These are phyloP conservation scores for Hordeum pubiflorum DNA, from an alignment of 202 grass and related monocot genomes.

Conservation along the genomic window DNA sequence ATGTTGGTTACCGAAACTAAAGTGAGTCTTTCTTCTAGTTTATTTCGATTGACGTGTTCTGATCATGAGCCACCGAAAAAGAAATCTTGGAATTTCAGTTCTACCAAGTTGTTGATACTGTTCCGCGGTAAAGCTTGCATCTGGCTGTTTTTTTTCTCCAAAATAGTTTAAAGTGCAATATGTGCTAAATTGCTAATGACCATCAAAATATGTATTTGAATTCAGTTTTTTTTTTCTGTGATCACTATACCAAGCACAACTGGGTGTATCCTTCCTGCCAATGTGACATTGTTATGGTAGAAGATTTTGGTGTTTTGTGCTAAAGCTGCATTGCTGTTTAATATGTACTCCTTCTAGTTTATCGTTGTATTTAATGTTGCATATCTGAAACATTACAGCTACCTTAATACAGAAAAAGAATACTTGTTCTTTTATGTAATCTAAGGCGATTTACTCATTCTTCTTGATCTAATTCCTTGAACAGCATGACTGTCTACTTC, in stretches of 20 bases:
- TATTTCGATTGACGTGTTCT: not conserved
- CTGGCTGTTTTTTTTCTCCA: not conserved
- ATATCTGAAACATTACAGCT: not conserved
- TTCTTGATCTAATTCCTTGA: slow-evolving; percentile 36
- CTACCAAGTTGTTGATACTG: not conserved
- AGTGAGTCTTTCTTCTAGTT: not conserved
- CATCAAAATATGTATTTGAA: not conserved
- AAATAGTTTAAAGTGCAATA: not conserved
- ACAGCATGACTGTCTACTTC: slow-evolving; percentile 84
- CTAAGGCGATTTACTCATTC: slow-evolving; percentile 4
- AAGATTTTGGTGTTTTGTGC: not conserved
- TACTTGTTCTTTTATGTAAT: not conserved
- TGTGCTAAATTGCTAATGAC: not conserved
- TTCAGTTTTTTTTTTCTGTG: not conserved
- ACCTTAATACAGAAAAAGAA: not conserved
- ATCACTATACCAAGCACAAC: not conserved
- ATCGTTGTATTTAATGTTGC: not conserved
- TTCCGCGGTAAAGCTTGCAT: not conserved
- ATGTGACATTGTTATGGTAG: not conserved
- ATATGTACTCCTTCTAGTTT: not conserved
- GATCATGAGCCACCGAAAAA: not conserved
- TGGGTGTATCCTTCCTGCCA: not conserved
- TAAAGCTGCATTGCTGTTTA: not conserved
- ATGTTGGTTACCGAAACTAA: not conserved
- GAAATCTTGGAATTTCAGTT: not conserved